Evolutionary conservation across 768 basidiomycete genomes (phyloP).

Genomic region (Lactarius evosmus): DNA sequence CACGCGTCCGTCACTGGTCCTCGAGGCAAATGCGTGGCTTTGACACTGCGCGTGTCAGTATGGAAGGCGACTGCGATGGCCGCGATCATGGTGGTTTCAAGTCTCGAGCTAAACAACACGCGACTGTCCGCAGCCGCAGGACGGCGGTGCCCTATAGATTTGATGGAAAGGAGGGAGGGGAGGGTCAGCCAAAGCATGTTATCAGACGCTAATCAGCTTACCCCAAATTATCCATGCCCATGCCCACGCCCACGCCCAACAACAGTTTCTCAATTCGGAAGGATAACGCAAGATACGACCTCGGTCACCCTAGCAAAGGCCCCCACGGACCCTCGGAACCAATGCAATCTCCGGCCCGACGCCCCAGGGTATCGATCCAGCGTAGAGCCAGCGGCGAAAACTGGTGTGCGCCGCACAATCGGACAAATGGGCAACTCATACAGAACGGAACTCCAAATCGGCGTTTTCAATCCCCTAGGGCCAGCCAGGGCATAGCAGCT

Average conservation of each 20-base stretch:
- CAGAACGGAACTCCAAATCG: neutral
- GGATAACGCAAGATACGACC: neutral
- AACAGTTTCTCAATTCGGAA: neutral
- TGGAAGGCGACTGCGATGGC: neutral
- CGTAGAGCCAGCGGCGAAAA: neutral
- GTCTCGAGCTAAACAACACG: neutral
- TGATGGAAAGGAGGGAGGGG: constrained; percentile 9
- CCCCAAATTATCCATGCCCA: constrained; percentile 1
- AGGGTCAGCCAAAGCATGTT: neutral
- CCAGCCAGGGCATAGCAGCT: neutral
- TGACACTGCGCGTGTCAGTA: constrained; percentile 3
- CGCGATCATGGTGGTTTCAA: neutral
- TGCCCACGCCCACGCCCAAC: neutral
- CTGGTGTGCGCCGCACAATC: neutral
- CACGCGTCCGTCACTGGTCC: constrained; percentile 16
- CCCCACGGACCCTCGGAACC: neutral
- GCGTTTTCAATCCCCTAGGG: neutral
- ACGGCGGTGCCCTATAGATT: neutral
- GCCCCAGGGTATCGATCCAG: neutral
- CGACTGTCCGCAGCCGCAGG: constrained; percentile 10
- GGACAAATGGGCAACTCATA: neutral
- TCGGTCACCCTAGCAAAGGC: neutral
- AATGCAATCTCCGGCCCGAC: neutral
- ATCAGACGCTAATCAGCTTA: constrained; percentile 12
- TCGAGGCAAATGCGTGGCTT: constrained; percentile 22